Evolutionary conservation across 768 basidiomycete species (phyloP), one percentile per base, ranked within the genome.

Genomic region (Cystobasidiopsis lactophilus): DNA sequence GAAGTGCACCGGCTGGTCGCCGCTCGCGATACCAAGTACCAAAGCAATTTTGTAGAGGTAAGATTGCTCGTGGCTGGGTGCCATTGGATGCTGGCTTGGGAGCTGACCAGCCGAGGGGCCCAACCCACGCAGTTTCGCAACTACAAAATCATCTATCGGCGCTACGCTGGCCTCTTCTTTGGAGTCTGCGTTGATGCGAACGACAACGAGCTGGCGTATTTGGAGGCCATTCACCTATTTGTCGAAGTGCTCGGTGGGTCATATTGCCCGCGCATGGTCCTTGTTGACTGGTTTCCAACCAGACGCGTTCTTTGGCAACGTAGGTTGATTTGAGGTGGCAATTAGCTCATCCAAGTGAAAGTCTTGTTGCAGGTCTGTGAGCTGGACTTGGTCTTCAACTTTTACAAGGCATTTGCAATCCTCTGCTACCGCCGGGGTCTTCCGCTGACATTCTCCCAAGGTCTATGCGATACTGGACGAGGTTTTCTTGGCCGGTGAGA

Each of bases 301-400:
- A 93, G 91, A 96, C 65, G 78, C 88, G 0, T 98, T 96, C 72
- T 98, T 98, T 63, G 88, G 95, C 64, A 96, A 98, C 60, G 93
- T 98, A 1, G 95, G 93, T 69, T 89, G 95, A 41, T 55, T 61
- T 29, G 50, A 29, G 19, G 21, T 5, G 30, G 13, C n/a, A 11
- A 29, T 18, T 19, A 10, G 5, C 44, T 52, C 14, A 13, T 48
- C 5, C n/a, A n/a, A n/a, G n/a, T n/a, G n/a, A n/a, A n/a, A 5
- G 44, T 47, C 9, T 13, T 10, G 14, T 37, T 52, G 27, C 50
- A 52, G 40, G 43, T 24, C 23, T 47, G 26, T 21, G 1, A 45
- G 66, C 72, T 95, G 29, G 93, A 96, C 64, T 75, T 98, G 0
- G 93, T 98, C 2, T 98, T 96, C 72, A 95, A 95, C 67, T 98